Evolutionary conservation across 2,329 filamentous ascomycete genomes (phyloP).

Genomic region (Fusarium drepaniforme): DNA sequence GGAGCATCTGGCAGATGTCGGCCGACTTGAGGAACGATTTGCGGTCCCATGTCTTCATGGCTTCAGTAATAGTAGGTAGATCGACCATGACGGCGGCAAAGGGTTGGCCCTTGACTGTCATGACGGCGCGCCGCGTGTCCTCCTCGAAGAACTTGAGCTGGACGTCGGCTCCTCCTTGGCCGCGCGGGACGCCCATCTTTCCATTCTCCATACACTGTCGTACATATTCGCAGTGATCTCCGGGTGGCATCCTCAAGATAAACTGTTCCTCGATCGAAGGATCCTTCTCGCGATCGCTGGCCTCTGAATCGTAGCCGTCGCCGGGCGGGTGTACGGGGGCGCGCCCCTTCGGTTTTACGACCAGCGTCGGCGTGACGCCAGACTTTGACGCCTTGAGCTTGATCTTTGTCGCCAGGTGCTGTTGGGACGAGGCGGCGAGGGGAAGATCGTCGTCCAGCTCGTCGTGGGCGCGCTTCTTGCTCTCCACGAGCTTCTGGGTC

Average conservation of each 20-base stretch:
- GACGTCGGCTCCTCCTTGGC: constrained; percentile 80
- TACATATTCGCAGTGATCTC: constrained; percentile 87
- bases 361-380: constrained; percentile 52
- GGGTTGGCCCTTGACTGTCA: constrained; percentile 75
- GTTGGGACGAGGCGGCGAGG: constrained; percentile 39
- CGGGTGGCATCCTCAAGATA: constrained; percentile 88
- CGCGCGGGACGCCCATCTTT: constrained; percentile 76
- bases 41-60: constrained; percentile 94
- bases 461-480: constrained; percentile 72
- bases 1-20: constrained; percentile 89
- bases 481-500: constrained; percentile 67
- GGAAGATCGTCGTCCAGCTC: constrained; percentile 61
- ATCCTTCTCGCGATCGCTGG: constrained; percentile 88
- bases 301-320: constrained; percentile 96
- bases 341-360: constrained; percentile 75
- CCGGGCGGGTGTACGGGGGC: constrained; percentile 78
- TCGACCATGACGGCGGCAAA: constrained; percentile 87
- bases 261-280: constrained; percentile 92
- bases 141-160: constrained; percentile 82
- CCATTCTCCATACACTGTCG: constrained; percentile 80
- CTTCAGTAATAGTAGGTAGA: constrained; percentile 87
- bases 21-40: constrained; percentile 90
- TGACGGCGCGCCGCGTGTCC: constrained; percentile 78
- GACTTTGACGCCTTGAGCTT: constrained; percentile 61
- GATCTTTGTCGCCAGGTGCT: constrained; percentile 62